A percentile compares a stretch with the other conserved stretches of the same genome.
These are phyloP conservation scores for Fusarium illudens DNA, from an alignment of 2,329 filamentous ascomycete genomes.

Conservation along the genomic window DNA sequence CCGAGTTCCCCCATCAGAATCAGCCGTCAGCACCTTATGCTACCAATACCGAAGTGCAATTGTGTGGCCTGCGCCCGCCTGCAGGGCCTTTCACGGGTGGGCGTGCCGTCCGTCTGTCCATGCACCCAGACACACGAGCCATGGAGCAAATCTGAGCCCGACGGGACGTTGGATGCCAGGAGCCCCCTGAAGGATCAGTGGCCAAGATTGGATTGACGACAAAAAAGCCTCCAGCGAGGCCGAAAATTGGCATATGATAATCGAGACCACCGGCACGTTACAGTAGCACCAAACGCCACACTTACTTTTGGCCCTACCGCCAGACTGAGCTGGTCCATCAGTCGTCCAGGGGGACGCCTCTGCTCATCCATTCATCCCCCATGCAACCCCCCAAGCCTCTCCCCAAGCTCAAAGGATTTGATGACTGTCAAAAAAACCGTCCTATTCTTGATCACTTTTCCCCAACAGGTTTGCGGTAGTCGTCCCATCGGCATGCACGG, in stretches of 20 bases:
- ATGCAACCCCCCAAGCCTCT: slow-evolving; percentile 4
- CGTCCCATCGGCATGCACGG: neutral
- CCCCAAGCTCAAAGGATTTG: neutral
- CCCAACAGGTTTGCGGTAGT: slow-evolving; percentile 7
- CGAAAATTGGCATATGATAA: slow-evolving; percentile 1
- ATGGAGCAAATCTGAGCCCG: neutral
- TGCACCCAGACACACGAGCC: neutral
- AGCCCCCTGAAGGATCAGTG: neutral
- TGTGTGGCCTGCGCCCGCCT: neutral
- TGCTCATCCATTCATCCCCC: slow-evolving; percentile 15
- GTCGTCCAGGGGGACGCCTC: slow-evolving; percentile 3
- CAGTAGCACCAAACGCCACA: slow-evolving; percentile 33
- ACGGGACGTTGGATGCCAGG: neutral
- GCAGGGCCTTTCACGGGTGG: neutral
- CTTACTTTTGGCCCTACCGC: slow-evolving; percentile 26
- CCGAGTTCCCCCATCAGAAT: slow-evolving; percentile 1
- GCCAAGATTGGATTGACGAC: slow-evolving; percentile 7
- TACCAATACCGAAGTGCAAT: neutral
- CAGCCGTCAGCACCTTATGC: slow-evolving; percentile 30
- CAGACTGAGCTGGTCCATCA: slow-evolving; percentile 5
- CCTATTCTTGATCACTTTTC: neutral
- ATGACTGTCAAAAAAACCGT: neutral
- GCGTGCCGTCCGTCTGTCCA: neutral
- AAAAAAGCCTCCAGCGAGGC: neutral
- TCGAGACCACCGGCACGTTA: neutral